phyloP scores from a whole-genome alignment of 2,329 filamentous ascomycete genomes.

The Pyrenochaeta sp. region DNA sequence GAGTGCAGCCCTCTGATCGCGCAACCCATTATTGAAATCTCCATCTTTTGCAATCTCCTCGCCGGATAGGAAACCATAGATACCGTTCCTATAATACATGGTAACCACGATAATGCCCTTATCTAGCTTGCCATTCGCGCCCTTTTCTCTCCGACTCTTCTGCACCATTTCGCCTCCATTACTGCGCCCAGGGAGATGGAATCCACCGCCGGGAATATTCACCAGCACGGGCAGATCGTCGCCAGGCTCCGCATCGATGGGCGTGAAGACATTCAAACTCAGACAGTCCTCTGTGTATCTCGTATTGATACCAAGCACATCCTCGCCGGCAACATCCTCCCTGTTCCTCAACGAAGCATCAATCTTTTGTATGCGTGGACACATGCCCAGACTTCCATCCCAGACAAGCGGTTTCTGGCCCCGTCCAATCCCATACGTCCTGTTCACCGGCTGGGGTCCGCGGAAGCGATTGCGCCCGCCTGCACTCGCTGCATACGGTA shows the following conservation, averaged over 20 bases:
- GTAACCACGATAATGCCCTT: slow-evolving; percentile 44
- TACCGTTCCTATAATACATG: slow-evolving; percentile 47
- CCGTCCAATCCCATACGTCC: slow-evolving; percentile 31
- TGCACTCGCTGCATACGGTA: slow-evolving; percentile 41
- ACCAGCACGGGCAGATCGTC: slow-evolving; percentile 50
- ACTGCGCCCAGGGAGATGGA: slow-evolving; percentile 46
- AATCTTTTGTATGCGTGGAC: slow-evolving; percentile 44
- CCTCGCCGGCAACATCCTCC: slow-evolving; percentile 34
- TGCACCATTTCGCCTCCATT: slow-evolving; percentile 42
- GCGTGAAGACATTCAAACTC: slow-evolving; percentile 49
- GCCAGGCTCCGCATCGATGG: slow-evolving; percentile 40
- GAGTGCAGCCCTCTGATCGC: slow-evolving; percentile 50
- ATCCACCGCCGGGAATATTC: slow-evolving; percentile 57
- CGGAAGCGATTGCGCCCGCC: slow-evolving; percentile 39
- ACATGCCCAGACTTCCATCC: slow-evolving; percentile 42
- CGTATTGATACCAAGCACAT: slow-evolving; percentile 35
- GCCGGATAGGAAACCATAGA: slow-evolving; percentile 56
- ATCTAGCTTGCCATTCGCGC: slow-evolving; percentile 33
- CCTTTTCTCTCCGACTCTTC: slow-evolving; percentile 37
- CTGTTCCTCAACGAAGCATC: slow-evolving; percentile 32
- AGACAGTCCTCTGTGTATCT: slow-evolving; percentile 50
- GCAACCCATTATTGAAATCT: slow-evolving; percentile 46
- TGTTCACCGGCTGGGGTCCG: slow-evolving; percentile 39
- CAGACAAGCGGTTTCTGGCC: slow-evolving; percentile 34
- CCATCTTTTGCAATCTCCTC: slow-evolving; percentile 47